Evolutionary conservation across 2,329 filamentous ascomycete species (phyloP).

Genomic region (Colletotrichum tropicale): DNA sequence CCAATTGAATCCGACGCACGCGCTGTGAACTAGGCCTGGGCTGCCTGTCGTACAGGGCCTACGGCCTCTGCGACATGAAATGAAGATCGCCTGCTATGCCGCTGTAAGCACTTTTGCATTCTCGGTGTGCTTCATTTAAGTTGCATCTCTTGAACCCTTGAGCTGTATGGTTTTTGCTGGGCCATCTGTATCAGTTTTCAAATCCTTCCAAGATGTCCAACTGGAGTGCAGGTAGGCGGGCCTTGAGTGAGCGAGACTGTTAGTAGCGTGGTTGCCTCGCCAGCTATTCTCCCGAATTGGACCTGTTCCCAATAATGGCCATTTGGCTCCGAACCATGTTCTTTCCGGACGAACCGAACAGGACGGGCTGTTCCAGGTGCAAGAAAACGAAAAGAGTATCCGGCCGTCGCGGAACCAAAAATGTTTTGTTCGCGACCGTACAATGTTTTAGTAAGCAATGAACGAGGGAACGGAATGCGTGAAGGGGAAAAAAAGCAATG

Average conservation of each 20-base stretch:
- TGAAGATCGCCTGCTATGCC: background rate
- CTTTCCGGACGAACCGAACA: background rate
- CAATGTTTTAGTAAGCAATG: no score
- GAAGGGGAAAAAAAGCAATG: background rate
- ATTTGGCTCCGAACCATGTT: background rate
- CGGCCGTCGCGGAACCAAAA: background rate
- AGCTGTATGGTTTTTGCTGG: background rate
- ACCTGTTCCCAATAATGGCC: background rate
- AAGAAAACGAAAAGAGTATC: background rate
- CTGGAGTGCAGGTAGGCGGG: background rate
- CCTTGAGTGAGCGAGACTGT: background rate
- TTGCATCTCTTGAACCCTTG: background rate
- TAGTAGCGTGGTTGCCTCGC: background rate
- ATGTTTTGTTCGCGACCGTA: background rate
- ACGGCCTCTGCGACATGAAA: background rate
- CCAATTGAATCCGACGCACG: background rate
- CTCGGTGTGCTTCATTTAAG: background rate
- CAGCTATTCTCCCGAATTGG: background rate
- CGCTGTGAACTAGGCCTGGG: background rate
- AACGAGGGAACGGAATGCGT: background rate
- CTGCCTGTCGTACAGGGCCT: background rate
- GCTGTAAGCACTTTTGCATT: background rate
- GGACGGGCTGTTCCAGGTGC: background rate
- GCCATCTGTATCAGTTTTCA: background rate
- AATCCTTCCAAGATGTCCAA: background rate